Evolutionary conservation across 1,139 yeast genomes (phyloP).

Genomic region (Taphrina flavorubra): DNA sequence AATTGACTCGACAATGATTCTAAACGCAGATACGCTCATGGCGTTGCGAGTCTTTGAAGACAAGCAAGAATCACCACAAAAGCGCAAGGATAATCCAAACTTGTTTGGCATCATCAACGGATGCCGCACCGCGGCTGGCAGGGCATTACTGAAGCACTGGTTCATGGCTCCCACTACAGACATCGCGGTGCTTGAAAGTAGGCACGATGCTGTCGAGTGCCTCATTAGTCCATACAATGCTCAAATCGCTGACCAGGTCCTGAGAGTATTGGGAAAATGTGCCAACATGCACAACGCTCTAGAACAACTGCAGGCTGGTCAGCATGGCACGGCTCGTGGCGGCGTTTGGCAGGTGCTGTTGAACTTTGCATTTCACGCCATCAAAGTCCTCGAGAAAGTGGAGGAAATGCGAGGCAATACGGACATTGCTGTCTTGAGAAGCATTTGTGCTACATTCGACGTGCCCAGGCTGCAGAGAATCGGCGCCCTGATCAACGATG

Average conservation of each 20-base stretch:
- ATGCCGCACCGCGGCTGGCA: slow-evolving; percentile 52
- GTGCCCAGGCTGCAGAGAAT: slow-evolving; percentile 43
- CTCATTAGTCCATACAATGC: slow-evolving; percentile 48
- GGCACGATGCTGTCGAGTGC: slow-evolving; percentile 51
- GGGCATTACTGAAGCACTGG: slow-evolving; percentile 51
- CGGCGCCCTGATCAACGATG: slow-evolving; percentile 45
- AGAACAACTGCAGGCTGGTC: slow-evolving; percentile 50
- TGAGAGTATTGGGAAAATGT: slow-evolving; percentile 47
- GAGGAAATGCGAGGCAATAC: slow-evolving; percentile 36
- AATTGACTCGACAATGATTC: slow-evolving; percentile 47
- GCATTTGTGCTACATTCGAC: slow-evolving; percentile 44
- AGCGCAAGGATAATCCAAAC: slow-evolving; percentile 44
- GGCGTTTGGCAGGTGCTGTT: slow-evolving; percentile 42
- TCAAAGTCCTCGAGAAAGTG: slow-evolving; percentile 45
- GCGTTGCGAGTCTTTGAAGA: slow-evolving; percentile 51
- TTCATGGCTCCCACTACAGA: slow-evolving; percentile 53
- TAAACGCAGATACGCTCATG: slow-evolving; percentile 54
- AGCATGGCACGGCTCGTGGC: slow-evolving; percentile 50
- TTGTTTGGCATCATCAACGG: slow-evolving; percentile 47
- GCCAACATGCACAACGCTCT: slow-evolving; percentile 50
- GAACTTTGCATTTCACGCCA: slow-evolving; percentile 45
- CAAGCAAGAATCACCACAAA: slow-evolving; percentile 31
- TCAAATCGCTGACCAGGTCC: slow-evolving; percentile 45
- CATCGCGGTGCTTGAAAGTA: slow-evolving; percentile 47
- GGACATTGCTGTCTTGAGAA: slow-evolving; percentile 36